Evolutionary conservation across 192 early-diverging fungal genomes (phyloP), one percentile per base, ranked within the genome.

Genomic region (Backusella australiensis): DNA sequence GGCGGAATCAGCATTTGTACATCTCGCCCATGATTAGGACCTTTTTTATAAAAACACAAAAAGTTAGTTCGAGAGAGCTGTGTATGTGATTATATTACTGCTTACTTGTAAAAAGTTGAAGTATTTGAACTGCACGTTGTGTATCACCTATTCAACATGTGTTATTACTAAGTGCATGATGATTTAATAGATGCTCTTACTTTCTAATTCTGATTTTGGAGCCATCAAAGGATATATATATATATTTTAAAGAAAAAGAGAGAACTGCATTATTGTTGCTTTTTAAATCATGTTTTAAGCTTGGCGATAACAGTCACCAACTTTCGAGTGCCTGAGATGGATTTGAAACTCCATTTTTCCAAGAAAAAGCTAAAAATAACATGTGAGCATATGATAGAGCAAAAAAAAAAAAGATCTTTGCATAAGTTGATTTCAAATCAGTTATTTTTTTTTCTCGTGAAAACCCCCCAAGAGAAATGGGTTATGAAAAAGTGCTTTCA

Each of bases 1-100:
- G 65, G 19, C n/a, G 78, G 78, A 41, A 79, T 79, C 46, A 79
- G 19, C 34, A 17, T 71, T 23, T 59, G 34, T 0, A 74, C 52
- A 74, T 79, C 72, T 34, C 36, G 34, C 11, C 52, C 68, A 44
- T 59, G 34, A 56, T 44, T 73, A 0, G 77, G 71, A 49, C 73
- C 77, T 78, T 21, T 41, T 11, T 11, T 26, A 39, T 38, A 38
- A 21, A 15, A 49, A 1, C 15, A 49, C 15, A 17, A 17, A 29
- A 49, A 6, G 17, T 35, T 29, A 29, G 29, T 1, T 29, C 29
- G 29, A 1, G 29, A 29, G 1, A n/a, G n/a, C 29, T 29, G 29
- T 29, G 29, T 29, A 29, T 1, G 23, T 44, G 42, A 17, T 12
- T 11, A 29, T 12, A 53, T 6, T 26, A 19, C 21, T 14, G 12